Base-by-base conservation (phyloP, 225 moss, liverwort and hornwort species). In the Anthoceros angustus region DNA sequence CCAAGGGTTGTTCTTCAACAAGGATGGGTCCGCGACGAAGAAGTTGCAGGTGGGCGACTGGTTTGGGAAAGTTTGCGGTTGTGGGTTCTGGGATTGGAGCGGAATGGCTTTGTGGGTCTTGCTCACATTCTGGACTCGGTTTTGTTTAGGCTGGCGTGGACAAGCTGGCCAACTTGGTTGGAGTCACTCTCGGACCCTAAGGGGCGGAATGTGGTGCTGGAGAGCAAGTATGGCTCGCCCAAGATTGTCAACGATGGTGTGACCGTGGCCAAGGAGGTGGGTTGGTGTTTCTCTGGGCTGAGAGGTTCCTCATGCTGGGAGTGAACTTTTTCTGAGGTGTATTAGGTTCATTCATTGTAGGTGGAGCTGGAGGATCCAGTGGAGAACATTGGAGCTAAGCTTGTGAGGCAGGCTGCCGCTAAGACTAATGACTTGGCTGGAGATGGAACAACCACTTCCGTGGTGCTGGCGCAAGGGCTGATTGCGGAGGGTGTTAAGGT, bases 401-500 rank as follows among this genome's bases (percentile, higher is more conserved):
- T 95, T 73, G 95, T 91, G 45, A 74, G 95, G 39, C 95, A 95
- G 80, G 95, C 95, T 72, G 91, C 91, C 55, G 95, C 95, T 5
- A 95, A 91, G 72, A 95, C 95, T 2, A 95, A 95, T 18, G 95
- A 95, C 42, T 64, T 95, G 78, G 95, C 91, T 65, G 95, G 95
- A 63, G 95, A 95, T 32, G 95, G 95, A 20, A 95, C 95, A 25
- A 95, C 95, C 40, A 95, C 95, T 12, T 91, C 95, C 8, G 95
- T 95, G n/a, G 88, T 95, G 12, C 91, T 95, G 43, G 80, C 95
- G 0, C 95, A 95, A 73, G 95, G 95, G 25, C 85, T 95, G 24
- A 95, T 95, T 74, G 88, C 91, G 5, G 95, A 95, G 84, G 95
- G 95, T 62, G 95, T 95, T 41, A 95, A 91, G 95, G 86, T 88